These are phyloP conservation scores for Eucalyptus pumila DNA, from an alignment of 345 rosid genomes.

Conservation along the genomic window DNA sequence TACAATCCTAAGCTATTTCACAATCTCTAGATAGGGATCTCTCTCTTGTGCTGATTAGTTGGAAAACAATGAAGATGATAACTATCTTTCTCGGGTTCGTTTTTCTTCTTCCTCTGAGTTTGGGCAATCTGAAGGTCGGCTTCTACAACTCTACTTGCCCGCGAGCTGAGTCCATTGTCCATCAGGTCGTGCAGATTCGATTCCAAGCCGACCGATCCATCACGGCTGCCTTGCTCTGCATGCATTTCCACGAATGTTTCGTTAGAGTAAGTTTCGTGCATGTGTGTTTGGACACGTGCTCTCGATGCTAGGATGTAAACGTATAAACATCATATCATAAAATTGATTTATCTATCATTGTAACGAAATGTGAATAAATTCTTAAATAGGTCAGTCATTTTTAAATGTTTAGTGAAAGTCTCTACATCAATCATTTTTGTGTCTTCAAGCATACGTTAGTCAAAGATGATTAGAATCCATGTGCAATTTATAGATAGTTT, in stretches of 20 bases:
- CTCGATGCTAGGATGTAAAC: not conserved
- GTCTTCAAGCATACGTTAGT: too few species aligned
- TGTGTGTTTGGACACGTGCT: not conserved
- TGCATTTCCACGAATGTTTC: conserved; percentile 82
- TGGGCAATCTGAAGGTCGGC: conserved; percentile 33
- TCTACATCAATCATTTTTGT: not conserved
- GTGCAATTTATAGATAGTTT: too few species aligned
- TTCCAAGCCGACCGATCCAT: conserved; percentile 28
- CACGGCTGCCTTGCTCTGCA: conserved; percentile 61
- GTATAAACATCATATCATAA: too few species aligned
- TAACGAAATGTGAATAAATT: not conserved
- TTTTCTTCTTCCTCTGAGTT: conserved; percentile 2
- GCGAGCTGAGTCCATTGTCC: conserved; percentile 42
- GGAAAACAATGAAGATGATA: not conserved
- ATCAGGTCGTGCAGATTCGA: conserved; percentile 12
- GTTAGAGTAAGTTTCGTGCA: conserved; percentile 26
- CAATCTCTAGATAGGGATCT: not conserved
- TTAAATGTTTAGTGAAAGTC: not conserved
- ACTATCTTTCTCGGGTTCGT: not conserved
- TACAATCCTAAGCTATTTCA: not conserved
- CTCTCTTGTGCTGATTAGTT: not conserved
- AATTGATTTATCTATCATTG: not conserved
- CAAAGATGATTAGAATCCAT: too few species aligned
- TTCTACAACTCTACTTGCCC: conserved; percentile 55
- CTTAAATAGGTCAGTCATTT: not conserved